Conservation (phyloP, 1,284 basidiomycete genomes). For the Melampsora americana region DNA sequence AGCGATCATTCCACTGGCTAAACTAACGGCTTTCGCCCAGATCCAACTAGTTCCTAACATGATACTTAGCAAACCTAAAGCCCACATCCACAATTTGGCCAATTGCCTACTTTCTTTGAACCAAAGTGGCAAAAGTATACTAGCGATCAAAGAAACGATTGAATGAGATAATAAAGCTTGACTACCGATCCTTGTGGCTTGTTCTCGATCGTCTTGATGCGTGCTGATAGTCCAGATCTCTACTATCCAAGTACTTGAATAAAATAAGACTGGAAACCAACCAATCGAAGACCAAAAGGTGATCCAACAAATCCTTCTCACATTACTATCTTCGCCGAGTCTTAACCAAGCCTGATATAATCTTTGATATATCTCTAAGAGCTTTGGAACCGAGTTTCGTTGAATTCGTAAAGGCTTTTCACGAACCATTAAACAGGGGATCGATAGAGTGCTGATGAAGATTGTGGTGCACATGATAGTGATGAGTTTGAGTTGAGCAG, state of each 20-base stretch:
- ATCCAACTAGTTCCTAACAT: slow-evolving; percentile 6
- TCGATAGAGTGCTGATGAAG: slow-evolving; percentile 3
- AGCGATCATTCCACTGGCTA: slow-evolving; percentile 48
- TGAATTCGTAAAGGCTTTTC: not conserved
- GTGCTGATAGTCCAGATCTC: slow-evolving; percentile 47
- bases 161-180: slow-evolving; percentile 52
- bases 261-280: slow-evolving; percentile 55
- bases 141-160: slow-evolving; percentile 48
- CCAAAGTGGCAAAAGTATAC: slow-evolving; percentile 47
- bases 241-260: slow-evolving; percentile 52
- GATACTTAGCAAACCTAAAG: slow-evolving; percentile 4
- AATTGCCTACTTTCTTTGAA: not conserved
- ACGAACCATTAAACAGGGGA: slow-evolving; percentile 27
- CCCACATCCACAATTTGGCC: slow-evolving; percentile 6
- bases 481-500: slow-evolving; percentile 27
- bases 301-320: slow-evolving; percentile 51
- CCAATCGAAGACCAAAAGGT: slow-evolving; percentile 53
- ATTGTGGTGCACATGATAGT: not conserved
- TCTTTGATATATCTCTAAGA: slow-evolving; percentile 45
- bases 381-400: not conserved
- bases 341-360: slow-evolving; percentile 49
- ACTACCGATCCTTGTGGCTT: slow-evolving; percentile 49
- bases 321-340: slow-evolving; percentile 49
- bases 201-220: slow-evolving; percentile 5
- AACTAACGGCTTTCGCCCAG: not conserved